Conservation (phyloP, 1,139 yeast species). For the Saccharomyces uvarum region DNA sequence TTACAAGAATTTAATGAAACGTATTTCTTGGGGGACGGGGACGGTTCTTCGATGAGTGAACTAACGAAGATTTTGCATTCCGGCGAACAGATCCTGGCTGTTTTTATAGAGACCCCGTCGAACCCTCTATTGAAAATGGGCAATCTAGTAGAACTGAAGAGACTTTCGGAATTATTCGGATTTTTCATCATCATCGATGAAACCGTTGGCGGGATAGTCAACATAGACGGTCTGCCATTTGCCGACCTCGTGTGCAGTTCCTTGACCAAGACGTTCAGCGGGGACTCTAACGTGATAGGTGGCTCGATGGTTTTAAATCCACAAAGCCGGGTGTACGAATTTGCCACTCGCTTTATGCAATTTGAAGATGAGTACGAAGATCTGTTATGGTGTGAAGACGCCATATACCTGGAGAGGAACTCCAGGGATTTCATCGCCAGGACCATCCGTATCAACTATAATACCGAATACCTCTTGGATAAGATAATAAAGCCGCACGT, state of each 20-base stretch:
- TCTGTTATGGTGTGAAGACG: conserved; percentile 87
- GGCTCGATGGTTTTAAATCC: conserved; percentile 83
- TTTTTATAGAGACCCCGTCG: conserved; percentile 90
- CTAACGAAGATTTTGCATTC: conserved; percentile 51
- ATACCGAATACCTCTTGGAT: conserved; percentile 50
- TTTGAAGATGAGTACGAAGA: conserved; percentile 51
- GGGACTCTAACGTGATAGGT: conserved; percentile 93
- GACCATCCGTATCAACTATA: conserved; percentile 58
- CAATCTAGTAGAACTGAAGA: conserved; percentile 53
- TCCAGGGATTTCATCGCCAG: conserved; percentile 79
- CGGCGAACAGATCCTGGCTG: conserved; percentile 57
- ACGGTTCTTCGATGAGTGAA: conserved; percentile 58
- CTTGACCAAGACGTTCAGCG: conserved; percentile 85
- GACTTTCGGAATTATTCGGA: conserved; percentile 57
- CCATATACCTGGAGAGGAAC: conserved; percentile 83
- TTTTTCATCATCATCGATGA: conserved; percentile 87
- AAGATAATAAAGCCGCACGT: conserved; percentile 37
- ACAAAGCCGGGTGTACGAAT: conserved; percentile 43
- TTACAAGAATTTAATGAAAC: conserved; percentile 84
- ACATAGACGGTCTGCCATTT: conserved; percentile 71
- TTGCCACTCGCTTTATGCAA: conserved; percentile 47
- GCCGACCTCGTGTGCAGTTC: conserved; percentile 87
- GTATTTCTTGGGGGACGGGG: conserved; percentile 78
- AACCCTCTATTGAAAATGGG: conserved; percentile 87
- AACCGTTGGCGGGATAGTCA: conserved; percentile 85